Base-by-base conservation (phyloP, 1,284 basidiomycete genomes). In the Vanrija sp. region DNA sequence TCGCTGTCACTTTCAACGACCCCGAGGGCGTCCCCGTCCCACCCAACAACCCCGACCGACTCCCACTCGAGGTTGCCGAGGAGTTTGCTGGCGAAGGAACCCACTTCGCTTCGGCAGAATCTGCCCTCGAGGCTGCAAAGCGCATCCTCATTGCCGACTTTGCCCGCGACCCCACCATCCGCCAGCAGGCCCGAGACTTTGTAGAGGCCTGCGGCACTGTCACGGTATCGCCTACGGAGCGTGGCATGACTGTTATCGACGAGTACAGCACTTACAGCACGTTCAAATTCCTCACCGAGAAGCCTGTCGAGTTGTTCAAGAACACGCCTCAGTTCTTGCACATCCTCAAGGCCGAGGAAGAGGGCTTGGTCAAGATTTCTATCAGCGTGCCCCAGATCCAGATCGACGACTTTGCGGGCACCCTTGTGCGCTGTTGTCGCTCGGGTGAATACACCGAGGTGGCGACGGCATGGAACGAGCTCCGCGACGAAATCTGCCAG, bases 231-330 rank as follows among this genome's bases (percentile, higher is more conserved):
- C 93, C 95, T 0, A 98, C 96, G 0, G 94, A 97, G 51, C 85
- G 87, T 52, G 96, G 96, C n/a, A 80, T 89, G 62, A 80, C 80
- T 25, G 91, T 94, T 72, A 97, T 98, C 51, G 89, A 94, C 67
- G 86, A 93, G 63, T 84, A 87, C 65, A 89, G 97, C 74, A 84
- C 86, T 0, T 96, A 89, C 77, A 92, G 86, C 91, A 86, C 86
- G 65, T 98, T 98, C 84, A 98, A 98, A 80, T 98, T 97, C 78
- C 81, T 98, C 40, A 79, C 83, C 42, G 82, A 87, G 65, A 98
- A 98, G 73, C 87, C 85, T 10, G 82, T 91, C 29, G 73, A 74
- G n/a, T 82, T 85, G 7, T 86, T 97, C 82, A 69, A 85, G 44
- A 81, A 85, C 38, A 60, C 81, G 0, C 80, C 88, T 8, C 91